Evolutionary conservation across 305 asterid genomes (phyloP).

Genomic region (Fraxinus floribunda): DNA sequence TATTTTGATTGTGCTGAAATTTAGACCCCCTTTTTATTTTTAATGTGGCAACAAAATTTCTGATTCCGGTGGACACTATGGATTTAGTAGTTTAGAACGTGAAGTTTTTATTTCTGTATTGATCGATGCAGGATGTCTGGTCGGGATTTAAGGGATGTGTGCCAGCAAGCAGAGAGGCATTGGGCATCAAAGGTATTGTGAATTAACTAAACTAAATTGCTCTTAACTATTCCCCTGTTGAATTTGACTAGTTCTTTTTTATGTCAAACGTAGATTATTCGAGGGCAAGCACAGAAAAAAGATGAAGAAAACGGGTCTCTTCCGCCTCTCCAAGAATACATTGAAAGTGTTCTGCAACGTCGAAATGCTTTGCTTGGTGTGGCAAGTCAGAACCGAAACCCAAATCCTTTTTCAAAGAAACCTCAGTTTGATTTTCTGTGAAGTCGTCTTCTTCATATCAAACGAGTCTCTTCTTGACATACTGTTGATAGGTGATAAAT

Average conservation of each 20-base stretch:
- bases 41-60: not conserved
- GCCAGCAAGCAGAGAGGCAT: slow-evolving; percentile 95
- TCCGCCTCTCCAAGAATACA: slow-evolving; percentile 76
- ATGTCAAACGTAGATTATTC: slow-evolving; percentile 52
- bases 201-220: not conserved
- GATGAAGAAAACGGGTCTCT: slow-evolving; percentile 46
- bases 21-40: not conserved
- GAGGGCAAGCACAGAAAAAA: slow-evolving; percentile 54
- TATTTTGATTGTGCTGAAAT: not conserved
- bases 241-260: slow-evolving; percentile 18
- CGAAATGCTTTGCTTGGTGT: slow-evolving; percentile 39
- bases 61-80: not conserved
- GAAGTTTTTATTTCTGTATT: not conserved
- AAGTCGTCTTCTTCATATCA: slow-evolving; percentile 15
- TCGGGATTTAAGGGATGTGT: slow-evolving; percentile 86
- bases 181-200: slow-evolving; percentile 95
- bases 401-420: slow-evolving; percentile 46
- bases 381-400: slow-evolving; percentile 37
- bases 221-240: not conserved
- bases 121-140: slow-evolving; percentile 77
- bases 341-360: slow-evolving; percentile 54
- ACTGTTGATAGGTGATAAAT: not conserved
- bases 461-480: not conserved
- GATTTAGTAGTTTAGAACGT: not conserved
- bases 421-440: slow-evolving; percentile 69